phyloP scores from a whole-genome alignment of 495 filamentous ascomycete genomes.

The Aspergillus incahuasiensis region DNA sequence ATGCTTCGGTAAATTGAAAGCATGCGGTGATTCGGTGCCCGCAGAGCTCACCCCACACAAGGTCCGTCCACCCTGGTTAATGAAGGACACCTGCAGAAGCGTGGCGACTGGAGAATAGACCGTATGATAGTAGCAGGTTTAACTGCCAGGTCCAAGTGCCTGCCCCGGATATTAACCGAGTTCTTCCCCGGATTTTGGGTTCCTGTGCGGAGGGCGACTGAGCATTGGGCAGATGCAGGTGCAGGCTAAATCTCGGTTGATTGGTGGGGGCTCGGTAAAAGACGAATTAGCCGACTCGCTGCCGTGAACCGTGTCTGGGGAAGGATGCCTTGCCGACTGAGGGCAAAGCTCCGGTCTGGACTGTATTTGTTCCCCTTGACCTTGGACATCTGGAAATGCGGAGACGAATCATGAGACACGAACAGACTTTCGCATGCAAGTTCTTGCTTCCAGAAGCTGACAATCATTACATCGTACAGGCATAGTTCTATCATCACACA shows the following conservation, averaged over 20 bases:
- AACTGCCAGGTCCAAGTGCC: not conserved
- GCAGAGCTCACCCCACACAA: conserved; percentile 4
- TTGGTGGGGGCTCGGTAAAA: conserved; percentile 3
- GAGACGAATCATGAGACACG: conserved; percentile 4
- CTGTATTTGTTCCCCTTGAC: not conserved
- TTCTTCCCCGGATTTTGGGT: conserved; percentile 10
- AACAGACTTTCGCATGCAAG: not conserved
- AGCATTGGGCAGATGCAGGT: not conserved
- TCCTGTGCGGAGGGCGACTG: not conserved
- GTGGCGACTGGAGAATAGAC: not conserved
- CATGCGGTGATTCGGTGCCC: conserved; percentile 3
- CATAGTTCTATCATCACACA: not conserved
- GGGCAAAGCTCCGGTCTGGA: not conserved
- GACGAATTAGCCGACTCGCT: conserved; percentile 7
- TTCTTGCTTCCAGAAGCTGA: not conserved
- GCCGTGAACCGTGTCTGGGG: not conserved
- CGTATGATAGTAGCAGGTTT: not conserved
- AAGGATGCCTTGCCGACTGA: conserved; percentile 7
- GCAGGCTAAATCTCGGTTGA: conserved; percentile 4
- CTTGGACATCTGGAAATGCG: not conserved
- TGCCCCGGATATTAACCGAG: conserved; percentile 11
- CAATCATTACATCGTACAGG: not conserved
- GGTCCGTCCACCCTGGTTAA: not conserved
- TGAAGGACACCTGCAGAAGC: not conserved
- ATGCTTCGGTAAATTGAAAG: conserved; percentile 8